These are phyloP conservation scores for Aschersonia sp. DNA, from an alignment of 2,329 filamentous ascomycete species.

Conservation along the genomic window DNA sequence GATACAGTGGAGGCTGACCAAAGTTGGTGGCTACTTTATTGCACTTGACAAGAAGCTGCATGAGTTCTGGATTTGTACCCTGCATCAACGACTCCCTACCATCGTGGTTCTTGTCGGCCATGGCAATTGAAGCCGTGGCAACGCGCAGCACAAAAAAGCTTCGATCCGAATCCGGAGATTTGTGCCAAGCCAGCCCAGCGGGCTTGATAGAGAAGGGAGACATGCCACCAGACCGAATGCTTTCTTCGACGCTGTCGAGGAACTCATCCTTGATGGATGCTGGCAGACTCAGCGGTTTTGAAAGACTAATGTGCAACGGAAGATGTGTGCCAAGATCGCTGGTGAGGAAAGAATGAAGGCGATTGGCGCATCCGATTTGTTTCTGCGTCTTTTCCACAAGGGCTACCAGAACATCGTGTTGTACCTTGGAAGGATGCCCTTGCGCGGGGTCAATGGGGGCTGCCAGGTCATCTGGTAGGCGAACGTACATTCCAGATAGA, in stretches of 20 bases:
- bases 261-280: constrained; percentile 62
- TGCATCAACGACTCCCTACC: not conserved
- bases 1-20: constrained; percentile 59
- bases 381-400: constrained; percentile 24
- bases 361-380: constrained; percentile 15
- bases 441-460: not conserved
- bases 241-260: constrained; percentile 33
- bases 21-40: constrained; percentile 48
- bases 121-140: constrained; percentile 8
- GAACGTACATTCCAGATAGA: constrained; percentile 80
- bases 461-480: not conserved
- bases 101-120: constrained; percentile 9
- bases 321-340: constrained; percentile 65
- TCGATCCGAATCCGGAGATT: constrained; percentile 44
- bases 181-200: constrained; percentile 30
- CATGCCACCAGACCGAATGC: constrained; percentile 17
- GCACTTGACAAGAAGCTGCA: constrained; percentile 47
- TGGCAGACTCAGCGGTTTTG: constrained; percentile 59
- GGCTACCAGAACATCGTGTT: constrained; percentile 30
- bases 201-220: constrained; percentile 24
- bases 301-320: constrained; percentile 84
- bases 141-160: constrained; percentile 75
- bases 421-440: constrained; percentile 39
- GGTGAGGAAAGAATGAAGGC: constrained; percentile 53
- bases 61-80: constrained; percentile 35